Evolutionary conservation across 768 basidiomycete species (phyloP).

Genomic region (Pholiota molesta): DNA sequence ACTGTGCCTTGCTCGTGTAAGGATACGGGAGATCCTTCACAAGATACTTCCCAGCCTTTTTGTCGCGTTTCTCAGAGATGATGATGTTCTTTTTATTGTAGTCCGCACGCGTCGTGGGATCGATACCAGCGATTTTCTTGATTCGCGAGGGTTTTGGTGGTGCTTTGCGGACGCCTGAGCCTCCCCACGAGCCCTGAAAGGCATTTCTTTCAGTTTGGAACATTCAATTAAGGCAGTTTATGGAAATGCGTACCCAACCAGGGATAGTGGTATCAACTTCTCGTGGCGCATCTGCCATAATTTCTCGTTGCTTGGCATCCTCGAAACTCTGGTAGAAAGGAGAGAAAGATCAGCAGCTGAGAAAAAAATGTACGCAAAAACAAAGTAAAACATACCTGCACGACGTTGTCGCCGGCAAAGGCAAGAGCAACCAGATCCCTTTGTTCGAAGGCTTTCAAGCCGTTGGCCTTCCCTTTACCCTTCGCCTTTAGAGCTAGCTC

Average conservation of each 20-base stretch:
- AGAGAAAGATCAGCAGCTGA: slow-evolving; percentile 8
- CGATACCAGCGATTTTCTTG: slow-evolving; percentile 82
- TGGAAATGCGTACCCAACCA: slow-evolving; percentile 79
- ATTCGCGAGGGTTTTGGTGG: slow-evolving; percentile 71
- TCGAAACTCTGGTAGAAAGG: slow-evolving; percentile 70
- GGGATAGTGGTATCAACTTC: slow-evolving; percentile 90
- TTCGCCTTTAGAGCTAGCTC: slow-evolving; percentile 48
- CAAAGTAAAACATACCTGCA: slow-evolving; percentile 60
- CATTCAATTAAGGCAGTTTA: slow-evolving; percentile 1
- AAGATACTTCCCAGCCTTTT: slow-evolving; percentile 88
- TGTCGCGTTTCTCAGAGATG: slow-evolving; percentile 94
- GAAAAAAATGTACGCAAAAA: neutral
- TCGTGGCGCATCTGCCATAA: slow-evolving; percentile 86
- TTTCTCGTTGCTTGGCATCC: slow-evolving; percentile 79
- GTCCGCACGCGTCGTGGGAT: slow-evolving; percentile 80
- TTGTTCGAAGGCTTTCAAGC: slow-evolving; percentile 78
- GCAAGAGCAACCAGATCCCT: slow-evolving; percentile 91
- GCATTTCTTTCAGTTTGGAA: neutral
- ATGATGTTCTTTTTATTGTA: slow-evolving; percentile 87
- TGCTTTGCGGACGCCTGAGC: slow-evolving; percentile 64
- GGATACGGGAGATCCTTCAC: slow-evolving; percentile 94
- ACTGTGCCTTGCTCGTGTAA: slow-evolving; percentile 92
- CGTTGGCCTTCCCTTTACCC: slow-evolving; percentile 47
- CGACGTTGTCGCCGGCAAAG: slow-evolving; percentile 96
- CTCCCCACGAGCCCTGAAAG: slow-evolving; percentile 88